Base-by-base conservation (phyloP, 495 filamentous ascomycete species). In the Tuber microsphaerosporum region DNA sequence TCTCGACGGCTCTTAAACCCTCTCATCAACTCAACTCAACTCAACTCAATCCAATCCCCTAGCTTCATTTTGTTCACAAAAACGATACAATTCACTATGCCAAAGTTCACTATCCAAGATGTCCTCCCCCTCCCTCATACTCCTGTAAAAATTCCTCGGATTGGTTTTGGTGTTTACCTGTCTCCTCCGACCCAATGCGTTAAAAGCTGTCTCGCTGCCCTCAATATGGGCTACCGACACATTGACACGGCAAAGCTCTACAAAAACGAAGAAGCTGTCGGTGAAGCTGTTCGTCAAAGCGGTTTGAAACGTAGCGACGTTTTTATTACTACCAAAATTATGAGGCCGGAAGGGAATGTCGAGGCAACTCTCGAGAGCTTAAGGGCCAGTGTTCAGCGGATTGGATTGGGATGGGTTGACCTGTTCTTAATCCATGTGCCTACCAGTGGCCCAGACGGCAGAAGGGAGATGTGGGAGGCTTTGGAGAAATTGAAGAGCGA, bases 91-190 rank as follows among this genome's bases (percentile, higher is more conserved):
- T 73, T 65, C 2, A 8, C 56, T 8, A 65, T 65, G 56, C 56
- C 84, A 65, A 86, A 86, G 31, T 84, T 87, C 76, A 79, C 85
- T 71, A 84, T 91, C 72, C 85, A 84, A 22, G 87, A 88, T 77
- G 81, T 82, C 42, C 80, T 90, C 51, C 83, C 88, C 73, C 89
- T 92, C 70, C 86, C 86, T 44, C 88, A 88, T 74, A 88, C 86
- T 75, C 69, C 77, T 34, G 82, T 85, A 73, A 85, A 84, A 71
- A 91, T 92, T 69, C 92, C 91, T 42, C 86, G 85, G 71, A 87
- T 94, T n/a, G 91, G 92, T 20, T 93, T 93, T 79, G 91, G 91
- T 61, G 90, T 93, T 79, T 93, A 90, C 83, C 87, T 87, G 71
- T 89, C 88, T 17, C 85, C 85, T 16, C 71, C 83, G 26, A 75